Base-by-base conservation (phyloP, 2,329 filamentous ascomycete species). In the Aspergillus carbonarius region DNA sequence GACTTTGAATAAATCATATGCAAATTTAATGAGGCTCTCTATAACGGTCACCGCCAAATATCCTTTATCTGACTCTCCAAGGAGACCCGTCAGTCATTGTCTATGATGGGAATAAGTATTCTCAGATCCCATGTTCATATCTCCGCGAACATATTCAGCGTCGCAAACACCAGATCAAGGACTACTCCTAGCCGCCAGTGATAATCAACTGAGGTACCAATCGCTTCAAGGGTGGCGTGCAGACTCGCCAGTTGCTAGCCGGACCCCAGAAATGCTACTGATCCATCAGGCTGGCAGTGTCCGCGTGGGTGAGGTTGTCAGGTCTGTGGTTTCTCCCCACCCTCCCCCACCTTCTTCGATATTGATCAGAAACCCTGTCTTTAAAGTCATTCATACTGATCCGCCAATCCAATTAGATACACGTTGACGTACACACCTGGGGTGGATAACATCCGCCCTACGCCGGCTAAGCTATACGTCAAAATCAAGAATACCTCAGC, bases 341-440 rank as follows among this genome's bases (percentile, higher is more conserved):
- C 18, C 50, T 37, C 37, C 32, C 15, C 18, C 12, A 4, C 25
- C 18, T 37, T 17, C 13, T 17, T 37, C 7, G 18, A 54, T 63
- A 48, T 63, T 10, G n/a, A 40, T 40, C 9, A 40, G 4, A 18
- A 18, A 18, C 8, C 18, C 18, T 7, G 10, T 10, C 37, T 7
- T 18, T n/a, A n/a, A 40, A 9, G n/a, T 3, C 3, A 32, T 27
- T 34, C 15, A 23, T 20, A 23, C 27, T 54, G 30, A 44, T n/a
- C 15, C 1, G 23, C 37, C 49, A 25, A 47, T 49, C 40, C 30
- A 5, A 57, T 55, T 64, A 86, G 84, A 61, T 89, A 88, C 68
- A 96, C 91, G 8, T 81, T 98, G 65, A 97, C 92, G 51, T 99
- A 99, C 76, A 95, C 89, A 1, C 95, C 95, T 4, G 88, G 89